Evolutionary conservation across 2,329 filamentous ascomycete species (phyloP), one percentile per base, ranked within the genome.

Genomic region (Exophiala lecanii-corni): DNA sequence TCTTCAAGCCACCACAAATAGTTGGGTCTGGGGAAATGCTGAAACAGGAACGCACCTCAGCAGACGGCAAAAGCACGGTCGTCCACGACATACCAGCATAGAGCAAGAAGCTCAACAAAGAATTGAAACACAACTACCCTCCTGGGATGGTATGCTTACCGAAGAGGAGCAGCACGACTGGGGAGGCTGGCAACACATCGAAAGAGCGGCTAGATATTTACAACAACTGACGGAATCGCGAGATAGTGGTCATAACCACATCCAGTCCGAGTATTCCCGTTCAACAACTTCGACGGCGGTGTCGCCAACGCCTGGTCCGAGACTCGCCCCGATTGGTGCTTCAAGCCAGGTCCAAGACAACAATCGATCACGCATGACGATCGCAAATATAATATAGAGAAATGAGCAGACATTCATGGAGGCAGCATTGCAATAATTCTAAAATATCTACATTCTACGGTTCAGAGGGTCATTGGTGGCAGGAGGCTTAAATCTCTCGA

Each of bases 21-120:
- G 82, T 9, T 97, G 91, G 91, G 77, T 89, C 3, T 96, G 89
- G 91, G 67, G 76, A 57, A 73, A 76, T 20, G 73, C 74, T 25
- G 81, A 84, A 55, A 71, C 62, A 2, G 49, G 54, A 42, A 46
- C 53, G 26, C 38, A 44, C 18, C 45, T 55, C 13, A 56, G 45
- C 32, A 43, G 51, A 17, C 45, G 48, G 5, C 55, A 55, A 37
- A 54, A 52, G 34, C 53, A 54, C 41, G 50, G 51, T 17, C 44
- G 49, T 23, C 46, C 46, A 4, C 43, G 39, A 20, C 43, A 54
- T 28, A 26, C 32, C n/a, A 41, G 30, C 15, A 30, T 33, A 15
- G 53, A 51, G 13, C 23, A 45, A 5, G 42, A 54, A 16, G 39
- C 49, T 12, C 54, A 43, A 41, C 47, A 41, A n/a, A 45, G 45